Base-by-base conservation (phyloP, 257 asterid genomes). In the Eucommia ulmoides region DNA sequence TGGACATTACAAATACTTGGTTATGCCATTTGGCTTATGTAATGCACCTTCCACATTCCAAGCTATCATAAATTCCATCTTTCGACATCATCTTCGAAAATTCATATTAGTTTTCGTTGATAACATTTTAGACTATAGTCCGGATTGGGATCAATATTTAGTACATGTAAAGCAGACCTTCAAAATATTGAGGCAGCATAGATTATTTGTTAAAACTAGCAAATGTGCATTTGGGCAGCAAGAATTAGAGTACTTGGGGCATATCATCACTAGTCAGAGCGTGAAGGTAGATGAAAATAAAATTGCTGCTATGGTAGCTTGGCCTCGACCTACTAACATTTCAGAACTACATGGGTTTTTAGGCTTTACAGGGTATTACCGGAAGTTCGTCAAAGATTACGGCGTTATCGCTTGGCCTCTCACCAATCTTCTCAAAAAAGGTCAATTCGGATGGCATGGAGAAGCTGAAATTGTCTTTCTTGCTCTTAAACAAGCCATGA, bases 41-140 rank as follows among this genome's bases (percentile, higher is more conserved):
- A 42, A 42, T 42, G 48, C 48, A 42, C 20, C 48, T 16, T 42
- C 20, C 9, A 42, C 48, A 42, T 38, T 38, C 45, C 45, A 38
- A 38, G 0, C 45, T 19, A 38, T 38, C 45, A 38, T 38, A 19
- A 38, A 38, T 19, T 38, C 45, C 15, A 38, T 42, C n/a, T 42
- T 42, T 18, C 5, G 1, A 42, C 48, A 2, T 0, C 20, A 42
- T 17, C 48, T 42, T 42, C 19, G 1, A 16, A n/a, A 42, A 16
- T 42, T 42, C 19, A 42, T 42, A 6, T 14, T 38, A 3, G 45
- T 38, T 38, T 38, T 38, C 3, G 17, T 38, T 38, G n/a, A 38
- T 38, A 18, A 38, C 45, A 38, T 38, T 3, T 14, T 38, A 15
- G n/a, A 8, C n/a, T 38, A 38, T 38, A 38, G 45, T 15, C 16